Percentiles rank a stretch among this genome's conserved stretches.
Conservation (phyloP, 2,329 filamentous ascomycete species). For the Aspergillus novoparasiticus region DNA sequence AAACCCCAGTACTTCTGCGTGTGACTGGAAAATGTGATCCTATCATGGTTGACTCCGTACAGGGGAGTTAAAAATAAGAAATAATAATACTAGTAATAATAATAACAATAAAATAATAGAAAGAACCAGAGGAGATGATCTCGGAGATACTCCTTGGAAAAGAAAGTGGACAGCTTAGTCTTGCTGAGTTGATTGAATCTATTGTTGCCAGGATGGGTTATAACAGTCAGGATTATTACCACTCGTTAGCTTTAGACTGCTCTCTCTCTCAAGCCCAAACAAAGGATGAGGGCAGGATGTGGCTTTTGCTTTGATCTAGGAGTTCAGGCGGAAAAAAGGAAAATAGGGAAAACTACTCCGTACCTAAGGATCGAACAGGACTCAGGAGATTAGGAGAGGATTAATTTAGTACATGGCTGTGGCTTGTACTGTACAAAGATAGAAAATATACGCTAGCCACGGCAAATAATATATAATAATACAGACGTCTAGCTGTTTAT, state of each 20-base stretch:
- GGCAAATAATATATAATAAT: not conserved
- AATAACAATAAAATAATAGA: not conserved
- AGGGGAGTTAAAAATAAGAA: not conserved
- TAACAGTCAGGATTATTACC: not conserved
- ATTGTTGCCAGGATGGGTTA: not conserved
- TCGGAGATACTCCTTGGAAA: constrained; percentile 2
- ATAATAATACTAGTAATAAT: not conserved
- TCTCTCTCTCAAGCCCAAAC: not conserved
- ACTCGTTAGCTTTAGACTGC: not conserved
- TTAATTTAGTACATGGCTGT: not conserved
- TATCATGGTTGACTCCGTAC: not conserved
- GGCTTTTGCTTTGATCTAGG: not conserved
- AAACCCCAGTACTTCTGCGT: constrained; percentile 5
- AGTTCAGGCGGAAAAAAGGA: not conserved
- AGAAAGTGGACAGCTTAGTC: not conserved
- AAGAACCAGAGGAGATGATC: not conserved
- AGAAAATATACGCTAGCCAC: not conserved
- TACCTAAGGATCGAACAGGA: not conserved
- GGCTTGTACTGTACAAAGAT: not conserved
- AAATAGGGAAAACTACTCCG: not conserved
- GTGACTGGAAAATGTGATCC: constrained; percentile 15
- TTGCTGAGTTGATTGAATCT: not conserved
- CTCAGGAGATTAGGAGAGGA: not conserved
- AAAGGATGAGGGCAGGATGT: constrained; percentile 2
- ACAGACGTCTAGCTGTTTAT: not conserved